phyloP scores from a whole-genome alignment of 1,139 yeast genomes.

The Citeromyces hawaiiensis region DNA sequence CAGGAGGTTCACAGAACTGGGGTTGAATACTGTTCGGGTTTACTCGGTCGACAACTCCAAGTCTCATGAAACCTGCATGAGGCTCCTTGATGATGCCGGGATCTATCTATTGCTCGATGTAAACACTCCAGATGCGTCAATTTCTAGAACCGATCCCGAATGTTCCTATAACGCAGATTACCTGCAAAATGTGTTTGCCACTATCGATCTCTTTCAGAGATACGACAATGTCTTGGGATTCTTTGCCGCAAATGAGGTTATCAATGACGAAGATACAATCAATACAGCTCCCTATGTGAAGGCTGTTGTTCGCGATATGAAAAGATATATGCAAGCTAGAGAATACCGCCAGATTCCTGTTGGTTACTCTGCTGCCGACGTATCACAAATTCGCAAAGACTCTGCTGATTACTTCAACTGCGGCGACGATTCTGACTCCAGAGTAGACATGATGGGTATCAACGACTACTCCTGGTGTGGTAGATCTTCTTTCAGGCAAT shows the following conservation, averaged over 20 bases:
- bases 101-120: constrained; percentile 85
- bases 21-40: constrained; percentile 74
- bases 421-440: constrained; percentile 31
- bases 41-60: constrained; percentile 77
- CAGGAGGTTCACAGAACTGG: constrained; percentile 57
- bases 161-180: constrained; percentile 58
- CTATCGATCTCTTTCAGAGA: constrained; percentile 69
- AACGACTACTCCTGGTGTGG: constrained; percentile 99
- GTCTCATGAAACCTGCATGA: constrained; percentile 86
- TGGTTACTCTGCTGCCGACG: constrained; percentile 96
- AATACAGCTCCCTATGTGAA: constrained; percentile 60
- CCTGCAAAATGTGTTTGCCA: constrained; percentile 62
- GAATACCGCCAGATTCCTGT: constrained; percentile 66
- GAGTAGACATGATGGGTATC: constrained; percentile 89
- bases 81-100: constrained; percentile 81
- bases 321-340: constrained; percentile 46
- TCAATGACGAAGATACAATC: constrained; percentile 62
- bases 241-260: constrained; percentile 89
- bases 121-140: constrained; percentile 77
- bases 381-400: constrained; percentile 58
- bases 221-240: constrained; percentile 87
- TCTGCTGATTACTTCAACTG: constrained; percentile 78
- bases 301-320: constrained; percentile 71
- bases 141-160: constrained; percentile 87
- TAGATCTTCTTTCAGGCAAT: constrained; percentile 60